Evolutionary conservation across 2,329 filamentous ascomycete species (phyloP), one percentile per base, ranked within the genome.

Genomic region (Arthroderma sp.): DNA sequence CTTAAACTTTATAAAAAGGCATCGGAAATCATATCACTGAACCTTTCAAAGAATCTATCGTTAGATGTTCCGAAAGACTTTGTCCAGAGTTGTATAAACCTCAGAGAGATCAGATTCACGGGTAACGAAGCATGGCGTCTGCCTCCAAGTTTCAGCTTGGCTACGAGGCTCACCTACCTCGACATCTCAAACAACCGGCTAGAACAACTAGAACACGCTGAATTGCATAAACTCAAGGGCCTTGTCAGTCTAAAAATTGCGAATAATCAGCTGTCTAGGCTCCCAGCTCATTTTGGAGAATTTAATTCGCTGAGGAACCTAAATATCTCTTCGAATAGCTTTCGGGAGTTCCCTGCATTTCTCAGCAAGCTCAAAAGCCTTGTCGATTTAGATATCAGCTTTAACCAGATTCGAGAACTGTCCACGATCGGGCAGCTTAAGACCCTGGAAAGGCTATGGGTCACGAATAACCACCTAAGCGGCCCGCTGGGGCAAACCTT

Each of bases 51-150:
- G 33, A 98, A 98, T 55, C 68, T 96, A 38, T 91, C 87, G 0
- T 72, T 98, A 29, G 86, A 95, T 55, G 80, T 98, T 9, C 91
- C 91, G 0, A 86, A 87, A 57, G 91, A 98, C 62, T 98, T 98
- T 59, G 88, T 98, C 45, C 86, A 94, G 60, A 84, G 85, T 29
- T 98, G 91, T 65, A 80, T 82, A 53, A 87, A 89, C 57, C 70
- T 98, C 15, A 80, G 89, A 42, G 91, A 98, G 61, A 91, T 98
- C 71, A 94, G 93, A 58, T 98, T 83, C 63, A 87, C 85, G 54
- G 89, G 87, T 58, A 96, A 96, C 56, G 91, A 98, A 61, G 85
- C 88, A 2, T 80, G 84, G 61, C 81, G 82, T 55, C 68, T 98
- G 27, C 91, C 91, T 3, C 75, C 80, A 5, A 95, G 88, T 61